Base-by-base conservation (phyloP, 2,329 filamentous ascomycete species). In the Pezicula radicicola region DNA sequence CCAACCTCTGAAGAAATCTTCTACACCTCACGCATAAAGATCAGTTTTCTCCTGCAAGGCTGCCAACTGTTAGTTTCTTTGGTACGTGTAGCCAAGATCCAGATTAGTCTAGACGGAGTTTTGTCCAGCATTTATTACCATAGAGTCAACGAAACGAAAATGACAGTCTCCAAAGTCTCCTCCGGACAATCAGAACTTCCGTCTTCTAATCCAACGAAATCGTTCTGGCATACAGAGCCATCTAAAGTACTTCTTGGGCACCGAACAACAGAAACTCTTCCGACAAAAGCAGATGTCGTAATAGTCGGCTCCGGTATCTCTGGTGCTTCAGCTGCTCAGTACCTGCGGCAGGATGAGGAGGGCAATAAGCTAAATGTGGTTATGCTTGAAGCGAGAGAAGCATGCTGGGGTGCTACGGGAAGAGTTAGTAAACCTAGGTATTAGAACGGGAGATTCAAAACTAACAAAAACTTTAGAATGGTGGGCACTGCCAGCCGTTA, bases 351-450 rank as follows among this genome's bases (percentile, higher is more conserved):
- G 71, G 63, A 75, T 72, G 51, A 72, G 56, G 56, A 67, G 53
- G 71, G 37, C 72, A 75, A 56, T 35, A 50, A 55, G 5, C 71
- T 77, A 53, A 75, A 70, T n/a, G 78, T 91, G 7, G 75, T 92
- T 6, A 78, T 92, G 73, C 75, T 93, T 5, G 89, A 93, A 70
- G 89, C 89, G 13, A 77, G 89, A 61, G 88, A 92, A 72, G 87
- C 85, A 4, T 92, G 88, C 64, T 91, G 82, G 81, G 89, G 89
- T 16, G 89, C 89, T n/a, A 93, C 88, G 1, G 88, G 89, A n/a
- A 73, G 88, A 63, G 86, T 89, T 63, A 75, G 83, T 75, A 41
- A n/a, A 13, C 12, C 4, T 48, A n/a, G 8, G 8, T 28, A n/a
- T 46, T 21, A 43, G 28, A 19, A 45, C 12, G 9, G 35, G 15